These are phyloP conservation scores for Plectosphaerella sp. DNA, from an alignment of 2,329 filamentous ascomycete species.

Conservation along the genomic window DNA sequence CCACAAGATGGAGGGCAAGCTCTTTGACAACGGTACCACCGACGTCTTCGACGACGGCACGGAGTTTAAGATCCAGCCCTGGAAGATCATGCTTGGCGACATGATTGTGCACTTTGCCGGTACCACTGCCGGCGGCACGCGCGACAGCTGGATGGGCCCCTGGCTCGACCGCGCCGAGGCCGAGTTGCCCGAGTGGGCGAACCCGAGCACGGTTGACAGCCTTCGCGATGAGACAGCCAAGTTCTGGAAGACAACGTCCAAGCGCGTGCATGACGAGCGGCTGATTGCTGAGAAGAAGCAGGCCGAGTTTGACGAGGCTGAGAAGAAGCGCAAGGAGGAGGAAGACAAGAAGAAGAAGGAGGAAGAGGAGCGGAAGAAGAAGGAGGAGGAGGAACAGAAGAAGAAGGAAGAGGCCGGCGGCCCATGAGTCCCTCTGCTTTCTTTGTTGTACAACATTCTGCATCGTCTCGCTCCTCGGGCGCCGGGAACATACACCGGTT, in stretches of 20 bases:
- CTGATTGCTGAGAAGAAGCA: conserved; percentile 5
- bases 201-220: conserved; percentile 12
- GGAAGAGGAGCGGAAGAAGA: conserved; percentile 4
- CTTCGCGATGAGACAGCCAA: conserved; percentile 11
- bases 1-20: conserved; percentile 17
- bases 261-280: conserved; percentile 2
- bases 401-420: conserved; percentile 5
- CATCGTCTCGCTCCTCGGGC: not conserved
- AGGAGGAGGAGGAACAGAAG: conserved; percentile 9
- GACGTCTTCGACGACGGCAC: conserved; percentile 20
- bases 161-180: conserved; percentile 21
- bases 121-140: conserved; percentile 15
- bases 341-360: conserved; percentile 6
- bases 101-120: conserved; percentile 23
- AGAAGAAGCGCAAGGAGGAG: conserved; percentile 10
- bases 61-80: conserved; percentile 16
- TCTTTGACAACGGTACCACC: conserved; percentile 22
- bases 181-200: conserved; percentile 21
- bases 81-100: conserved; percentile 26
- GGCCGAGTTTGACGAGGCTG: conserved; percentile 3
- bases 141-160: conserved; percentile 25
- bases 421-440: not conserved
- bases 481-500: too few species aligned
- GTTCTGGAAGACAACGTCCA: conserved; percentile 16
- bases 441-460: not conserved